These are phyloP conservation scores for Boechera retrofracta DNA, from an alignment of 345 rosid genomes.

Conservation along the genomic window DNA sequence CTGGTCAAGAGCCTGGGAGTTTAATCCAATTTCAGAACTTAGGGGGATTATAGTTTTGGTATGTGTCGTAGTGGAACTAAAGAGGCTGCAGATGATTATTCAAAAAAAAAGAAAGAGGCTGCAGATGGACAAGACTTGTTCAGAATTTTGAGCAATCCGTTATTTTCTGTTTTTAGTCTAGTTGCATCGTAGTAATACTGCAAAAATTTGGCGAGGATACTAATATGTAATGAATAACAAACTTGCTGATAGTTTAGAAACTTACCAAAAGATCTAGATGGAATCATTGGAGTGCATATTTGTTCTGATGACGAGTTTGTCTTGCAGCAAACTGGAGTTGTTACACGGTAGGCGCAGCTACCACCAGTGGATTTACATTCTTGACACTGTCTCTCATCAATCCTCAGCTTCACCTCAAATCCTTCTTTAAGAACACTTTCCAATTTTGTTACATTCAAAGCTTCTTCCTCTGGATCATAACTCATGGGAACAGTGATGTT, in stretches of 20 bases:
- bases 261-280: conserved; percentile 18
- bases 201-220: not conserved
- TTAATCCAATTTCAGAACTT: not conserved
- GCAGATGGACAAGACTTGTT: not conserved
- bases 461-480: not conserved
- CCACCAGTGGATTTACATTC: conserved; percentile 22
- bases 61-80: conserved; percentile 13
- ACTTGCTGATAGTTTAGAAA: conserved; percentile 24
- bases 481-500: conserved; percentile 15
- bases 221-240: not conserved
- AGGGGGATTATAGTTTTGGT: not conserved
- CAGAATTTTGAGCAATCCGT: not conserved
- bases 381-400: conserved; percentile 16
- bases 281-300: conserved; percentile 6
- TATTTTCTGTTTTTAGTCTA: conserved; percentile 4
- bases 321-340: conserved; percentile 27
- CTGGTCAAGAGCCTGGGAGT: not conserved
- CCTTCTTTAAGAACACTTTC: conserved; percentile 19
- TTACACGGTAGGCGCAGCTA: conserved; percentile 1
- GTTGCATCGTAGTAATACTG: not conserved
- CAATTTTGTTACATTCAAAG: not conserved
- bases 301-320: not conserved
- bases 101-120: not conserved
- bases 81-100: not conserved
- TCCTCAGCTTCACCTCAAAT: conserved; percentile 44